Evolutionary conservation across 495 filamentous ascomycete species (phyloP).

Genomic region (Penicillium malachiteum): DNA sequence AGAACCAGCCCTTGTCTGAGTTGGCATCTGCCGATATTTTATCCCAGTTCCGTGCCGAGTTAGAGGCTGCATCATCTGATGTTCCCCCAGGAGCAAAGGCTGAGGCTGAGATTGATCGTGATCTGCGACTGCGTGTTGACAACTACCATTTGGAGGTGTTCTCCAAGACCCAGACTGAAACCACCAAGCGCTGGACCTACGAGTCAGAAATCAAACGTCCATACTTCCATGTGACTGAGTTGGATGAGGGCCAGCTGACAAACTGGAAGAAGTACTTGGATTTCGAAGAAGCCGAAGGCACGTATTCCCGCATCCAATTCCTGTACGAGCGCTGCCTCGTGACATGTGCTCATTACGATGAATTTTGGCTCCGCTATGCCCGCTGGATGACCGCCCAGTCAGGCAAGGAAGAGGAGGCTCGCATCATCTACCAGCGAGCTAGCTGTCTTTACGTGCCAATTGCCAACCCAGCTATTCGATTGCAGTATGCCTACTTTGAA

Average conservation of each 20-base stretch:
- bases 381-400: slow-evolving; percentile 89
- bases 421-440: slow-evolving; percentile 90
- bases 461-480: slow-evolving; percentile 70
- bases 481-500: slow-evolving; percentile 94
- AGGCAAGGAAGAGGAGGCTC: slow-evolving; percentile 84
- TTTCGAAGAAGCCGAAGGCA: slow-evolving; percentile 86
- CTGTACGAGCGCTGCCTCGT: slow-evolving; percentile 93
- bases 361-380: slow-evolving; percentile 97
- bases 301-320: slow-evolving; percentile 72
- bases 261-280: slow-evolving; percentile 98
- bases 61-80: slow-evolving; percentile 56
- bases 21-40: slow-evolving; percentile 68
- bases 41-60: slow-evolving; percentile 65
- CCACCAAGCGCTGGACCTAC: slow-evolving; percentile 90
- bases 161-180: slow-evolving; percentile 79
- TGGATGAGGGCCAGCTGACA: slow-evolving; percentile 79
- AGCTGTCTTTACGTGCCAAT: slow-evolving; percentile 83
- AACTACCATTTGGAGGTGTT: slow-evolving; percentile 79
- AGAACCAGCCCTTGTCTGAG: slow-evolving; percentile 69
- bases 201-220: slow-evolving; percentile 94
- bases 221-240: slow-evolving; percentile 94
- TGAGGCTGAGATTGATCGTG: slow-evolving; percentile 81
- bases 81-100: slow-evolving; percentile 47
- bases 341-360: slow-evolving; percentile 90
- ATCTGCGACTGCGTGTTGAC: slow-evolving; percentile 77